Evolutionary conservation across 2,329 filamentous ascomycete species (phyloP).

Genomic region (Ascochyta lentis): DNA sequence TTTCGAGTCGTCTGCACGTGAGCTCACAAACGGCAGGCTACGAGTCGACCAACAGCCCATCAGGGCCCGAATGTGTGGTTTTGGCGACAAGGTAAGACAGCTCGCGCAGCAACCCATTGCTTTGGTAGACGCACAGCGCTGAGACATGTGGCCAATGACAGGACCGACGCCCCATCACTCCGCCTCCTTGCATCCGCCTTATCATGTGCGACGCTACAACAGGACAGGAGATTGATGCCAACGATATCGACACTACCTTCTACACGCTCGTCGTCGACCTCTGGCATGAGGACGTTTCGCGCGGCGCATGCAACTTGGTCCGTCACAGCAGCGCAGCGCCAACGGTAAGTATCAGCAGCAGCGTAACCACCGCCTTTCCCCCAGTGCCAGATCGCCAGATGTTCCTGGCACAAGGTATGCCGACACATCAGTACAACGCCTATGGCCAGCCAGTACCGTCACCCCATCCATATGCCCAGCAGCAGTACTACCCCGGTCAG

Average conservation of each 20-base stretch:
- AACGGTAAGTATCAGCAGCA: constrained; percentile 74
- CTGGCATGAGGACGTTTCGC: constrained; percentile 66
- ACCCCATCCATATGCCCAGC: constrained; percentile 11
- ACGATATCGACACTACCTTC: constrained; percentile 72
- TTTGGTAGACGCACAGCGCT: constrained; percentile 28
- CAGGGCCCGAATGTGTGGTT: constrained; percentile 96
- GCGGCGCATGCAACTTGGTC: constrained; percentile 70
- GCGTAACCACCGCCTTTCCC: constrained; percentile 78
- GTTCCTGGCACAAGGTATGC: constrained; percentile 24
- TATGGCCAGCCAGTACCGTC: constrained; percentile 46
- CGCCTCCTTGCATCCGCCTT: constrained; percentile 87
- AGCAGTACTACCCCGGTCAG: constrained; percentile 18
- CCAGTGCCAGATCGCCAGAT: constrained; percentile 53
- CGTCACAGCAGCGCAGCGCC: constrained; percentile 70
- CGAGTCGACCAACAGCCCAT: constrained; percentile 89
- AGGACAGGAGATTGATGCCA: constrained; percentile 81
- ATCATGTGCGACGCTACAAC: constrained; percentile 77
- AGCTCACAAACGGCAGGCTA: constrained; percentile 54
- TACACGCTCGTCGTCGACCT: constrained; percentile 74
- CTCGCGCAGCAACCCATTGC: constrained; percentile 21
- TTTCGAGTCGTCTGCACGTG: constrained; percentile 47
- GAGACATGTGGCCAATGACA: constrained; percentile 50
- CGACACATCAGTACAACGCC: constrained; percentile 45
- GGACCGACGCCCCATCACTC: constrained; percentile 95
- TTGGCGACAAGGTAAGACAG: constrained; percentile 85